Percentiles rank a stretch among this genome's conserved stretches.
Conservation (phyloP, 352 stramenopile species). For the Phytophthora idaei region DNA sequence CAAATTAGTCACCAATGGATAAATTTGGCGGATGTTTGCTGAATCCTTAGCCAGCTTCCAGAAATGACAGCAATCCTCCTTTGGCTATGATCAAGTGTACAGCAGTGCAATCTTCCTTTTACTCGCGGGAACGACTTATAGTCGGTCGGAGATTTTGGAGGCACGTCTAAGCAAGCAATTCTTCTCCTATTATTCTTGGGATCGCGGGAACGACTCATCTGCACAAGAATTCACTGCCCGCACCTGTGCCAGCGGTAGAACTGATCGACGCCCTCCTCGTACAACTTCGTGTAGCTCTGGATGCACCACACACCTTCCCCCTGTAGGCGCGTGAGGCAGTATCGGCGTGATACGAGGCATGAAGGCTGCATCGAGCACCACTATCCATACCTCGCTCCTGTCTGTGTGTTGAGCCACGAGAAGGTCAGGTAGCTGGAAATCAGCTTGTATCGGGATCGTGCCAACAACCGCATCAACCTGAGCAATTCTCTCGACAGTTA, state of each 20-base stretch:
- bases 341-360: constrained; percentile 96
- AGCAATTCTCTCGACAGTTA: constrained; percentile 55
- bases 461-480: constrained; percentile 93
- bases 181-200: too few species aligned
- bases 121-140: too few species aligned
- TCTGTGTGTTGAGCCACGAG: constrained; percentile 44
- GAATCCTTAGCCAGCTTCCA: too few species aligned
- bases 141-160: too few species aligned
- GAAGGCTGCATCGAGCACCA: constrained; percentile 98
- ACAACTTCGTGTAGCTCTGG: constrained; percentile 98
- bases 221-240: constrained; percentile 17
- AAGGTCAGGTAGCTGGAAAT: constrained; percentile 80
- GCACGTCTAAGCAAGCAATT: too few species aligned
- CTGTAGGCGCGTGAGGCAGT: constrained; percentile 85
- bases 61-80: too few species aligned
- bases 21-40: too few species aligned
- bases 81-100: too few species aligned
- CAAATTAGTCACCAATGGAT: too few species aligned
- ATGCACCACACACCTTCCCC: constrained; percentile 86
- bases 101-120: too few species aligned
- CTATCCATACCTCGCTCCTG: constrained; percentile 34
- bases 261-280: constrained; percentile 97
- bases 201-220: too few species aligned
- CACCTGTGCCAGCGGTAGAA: constrained; percentile 93
- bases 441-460: constrained; percentile 92